Evolutionary conservation across 257 asterid species (phyloP), one percentile per base, ranked within the genome.

Genomic region (Echium plantagineum): DNA sequence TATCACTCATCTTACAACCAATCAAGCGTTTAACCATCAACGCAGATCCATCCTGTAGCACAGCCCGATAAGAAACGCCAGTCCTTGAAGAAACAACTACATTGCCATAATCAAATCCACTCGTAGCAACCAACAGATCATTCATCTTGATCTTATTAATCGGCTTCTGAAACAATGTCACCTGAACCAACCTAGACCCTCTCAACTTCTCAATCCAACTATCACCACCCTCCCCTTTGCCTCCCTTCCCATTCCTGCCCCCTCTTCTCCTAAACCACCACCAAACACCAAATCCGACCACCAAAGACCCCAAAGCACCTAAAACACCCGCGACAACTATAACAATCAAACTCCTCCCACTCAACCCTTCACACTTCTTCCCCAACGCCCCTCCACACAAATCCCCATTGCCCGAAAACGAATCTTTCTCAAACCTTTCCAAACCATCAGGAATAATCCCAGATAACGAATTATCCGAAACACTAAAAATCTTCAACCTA

Each of bases 271-370:
- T 71, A 19, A 48, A 76, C 83, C 87, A 82, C 77, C 86, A 75
- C 90, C 86, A 83, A 58, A 78, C 42, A 47, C 86, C 90, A 47
- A 83, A 78, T 53, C 77, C 87, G 48, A 80, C 60, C 74, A 83
- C 17, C 72, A 80, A 21, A 9, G 85, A 80, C 0, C 62, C 79
- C 0, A 78, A 81, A 3, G 86, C 83, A 21, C 85, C 85, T 0
- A 75, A 61, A 31, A 83, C 80, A 18, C 84, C 91, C 0, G 85
- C 87, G 0, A 80, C 82, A 1, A 83, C 69, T 62, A 80, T 77
- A 68, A 83, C 72, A 22, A 69, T 69, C 49, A 83, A 54, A 55
- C 46, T 76, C 61, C 52, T 77, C 62, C 62, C 72, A 57, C 77
- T 77, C 74, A 78, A 58, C 9, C 77, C 78, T 30, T 80, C 78